Conservation (phyloP, 2,329 filamentous ascomycete species). For the Byssoonygena ceratinophila region DNA sequence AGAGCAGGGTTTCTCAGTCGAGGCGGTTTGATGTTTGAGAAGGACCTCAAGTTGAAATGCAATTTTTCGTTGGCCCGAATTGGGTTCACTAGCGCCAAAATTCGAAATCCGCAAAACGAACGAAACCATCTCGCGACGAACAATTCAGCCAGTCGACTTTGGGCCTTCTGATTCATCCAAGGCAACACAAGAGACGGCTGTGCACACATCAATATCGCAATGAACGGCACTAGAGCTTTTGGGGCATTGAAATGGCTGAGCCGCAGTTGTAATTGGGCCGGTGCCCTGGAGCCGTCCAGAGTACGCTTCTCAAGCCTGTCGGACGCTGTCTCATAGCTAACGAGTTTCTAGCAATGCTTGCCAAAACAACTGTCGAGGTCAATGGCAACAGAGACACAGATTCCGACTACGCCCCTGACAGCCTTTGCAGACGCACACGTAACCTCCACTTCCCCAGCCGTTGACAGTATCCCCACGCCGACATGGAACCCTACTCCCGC, state of each 20-base stretch:
- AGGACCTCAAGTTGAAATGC: neutral
- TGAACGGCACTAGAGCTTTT: slow-evolving; percentile 30
- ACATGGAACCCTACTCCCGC: slow-evolving; percentile 47
- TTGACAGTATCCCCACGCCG: slow-evolving; percentile 19
- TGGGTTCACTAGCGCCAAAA: slow-evolving; percentile 19
- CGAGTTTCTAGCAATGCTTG: slow-evolving; percentile 14
- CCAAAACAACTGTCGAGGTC: slow-evolving; percentile 21
- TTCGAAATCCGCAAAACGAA: slow-evolving; percentile 12
- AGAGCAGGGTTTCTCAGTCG: no score
- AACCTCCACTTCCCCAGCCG: slow-evolving; percentile 5
- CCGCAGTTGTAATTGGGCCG: slow-evolving; percentile 27
- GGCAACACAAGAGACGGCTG: neutral
- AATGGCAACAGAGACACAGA: slow-evolving; percentile 41
- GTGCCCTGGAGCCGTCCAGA: slow-evolving; percentile 26
- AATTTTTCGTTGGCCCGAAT: slow-evolving; percentile 13
- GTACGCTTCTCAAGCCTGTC: slow-evolving; percentile 20
- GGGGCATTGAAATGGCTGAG: slow-evolving; percentile 32
- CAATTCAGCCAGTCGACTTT: neutral
- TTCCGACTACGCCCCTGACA: slow-evolving; percentile 24
- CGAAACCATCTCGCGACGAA: slow-evolving; percentile 11
- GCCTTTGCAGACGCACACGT: slow-evolving; percentile 13
- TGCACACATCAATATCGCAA: slow-evolving; percentile 18
- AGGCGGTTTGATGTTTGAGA: slow-evolving; percentile 9
- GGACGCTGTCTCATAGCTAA: slow-evolving; percentile 1
- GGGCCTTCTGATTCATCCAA: neutral